These are phyloP conservation scores for Plasmodium cynomolgi DNA, from an alignment of 169 alveolate species.

Conservation along the genomic window DNA sequence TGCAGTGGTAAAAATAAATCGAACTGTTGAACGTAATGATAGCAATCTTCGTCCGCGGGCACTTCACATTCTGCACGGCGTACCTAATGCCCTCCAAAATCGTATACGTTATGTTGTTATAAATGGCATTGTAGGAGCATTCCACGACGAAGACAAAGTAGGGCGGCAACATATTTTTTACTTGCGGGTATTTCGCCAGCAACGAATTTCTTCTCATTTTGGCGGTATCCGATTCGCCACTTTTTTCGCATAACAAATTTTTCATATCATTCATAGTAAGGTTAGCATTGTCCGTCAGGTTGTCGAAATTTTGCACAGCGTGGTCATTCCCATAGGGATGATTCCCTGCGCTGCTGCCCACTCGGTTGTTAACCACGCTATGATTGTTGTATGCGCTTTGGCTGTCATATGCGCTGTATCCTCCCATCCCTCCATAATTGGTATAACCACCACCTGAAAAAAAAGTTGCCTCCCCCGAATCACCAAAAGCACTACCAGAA, in stretches of 20 bases:
- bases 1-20: slow-evolving; percentile 48
- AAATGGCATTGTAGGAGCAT: slow-evolving; percentile 56
- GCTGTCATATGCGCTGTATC: neutral
- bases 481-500: neutral
- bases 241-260: slow-evolving; percentile 30
- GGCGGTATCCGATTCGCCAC: slow-evolving; percentile 20
- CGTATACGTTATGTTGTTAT: slow-evolving; percentile 57
- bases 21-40: slow-evolving; percentile 42
- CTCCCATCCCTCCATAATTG: neutral
- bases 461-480: neutral
- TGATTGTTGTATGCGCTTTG: neutral
- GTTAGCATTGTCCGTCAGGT: slow-evolving; percentile 3
- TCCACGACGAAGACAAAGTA: slow-evolving; percentile 68
- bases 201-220: slow-evolving; percentile 37
- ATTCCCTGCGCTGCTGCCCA: neutral
- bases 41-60: slow-evolving; percentile 57
- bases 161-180: slow-evolving; percentile 55
- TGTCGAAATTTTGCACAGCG: slow-evolving; percentile 2
- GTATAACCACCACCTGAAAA: neutral
- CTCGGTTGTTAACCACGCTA: neutral
- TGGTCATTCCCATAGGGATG: neutral
- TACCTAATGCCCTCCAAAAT: slow-evolving; percentile 57
- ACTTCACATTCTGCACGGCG: slow-evolving; percentile 56
- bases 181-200: slow-evolving; percentile 36
- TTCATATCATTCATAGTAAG: slow-evolving; percentile 38